These are phyloP conservation scores for Chenopodium berlandieri DNA, from an alignment of 148 eudicot genomes.

Conservation along the genomic window DNA sequence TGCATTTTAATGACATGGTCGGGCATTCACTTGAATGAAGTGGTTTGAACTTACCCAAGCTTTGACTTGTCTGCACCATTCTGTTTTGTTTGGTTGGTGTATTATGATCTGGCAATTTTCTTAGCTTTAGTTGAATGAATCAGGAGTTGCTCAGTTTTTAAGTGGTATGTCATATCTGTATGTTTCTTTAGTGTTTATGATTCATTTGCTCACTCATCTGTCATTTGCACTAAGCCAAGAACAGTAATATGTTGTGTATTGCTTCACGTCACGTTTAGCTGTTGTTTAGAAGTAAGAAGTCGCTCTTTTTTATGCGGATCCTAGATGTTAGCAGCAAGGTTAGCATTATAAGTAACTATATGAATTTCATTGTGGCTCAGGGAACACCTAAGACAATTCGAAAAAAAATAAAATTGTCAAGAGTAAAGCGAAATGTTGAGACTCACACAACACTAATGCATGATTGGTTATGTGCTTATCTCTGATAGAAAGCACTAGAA, in stretches of 20 bases:
- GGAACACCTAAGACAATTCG: too few species aligned
- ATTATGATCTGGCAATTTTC: not conserved
- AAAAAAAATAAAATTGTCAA: not conserved
- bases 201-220: not conserved
- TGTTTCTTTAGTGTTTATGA: not conserved
- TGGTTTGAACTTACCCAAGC: not conserved
- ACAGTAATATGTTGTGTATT: too few species aligned
- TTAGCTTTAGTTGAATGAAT: too few species aligned
- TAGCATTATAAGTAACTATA: not conserved
- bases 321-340: not conserved
- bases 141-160: too few species aligned
- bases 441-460: too few species aligned
- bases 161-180: not conserved
- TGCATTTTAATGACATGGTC: not conserved
- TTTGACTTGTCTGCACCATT: not conserved
- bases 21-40: not conserved
- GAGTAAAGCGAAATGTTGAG: not conserved
- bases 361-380: not conserved
- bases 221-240: not conserved
- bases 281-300: too few species aligned
- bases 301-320: not conserved
- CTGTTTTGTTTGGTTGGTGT: not conserved
- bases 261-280: not conserved
- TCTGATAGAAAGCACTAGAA: too few species aligned
- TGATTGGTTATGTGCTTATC: too few species aligned